Base-by-base conservation (phyloP, 495 filamentous ascomycete genomes). In the Tuber borchii region DNA sequence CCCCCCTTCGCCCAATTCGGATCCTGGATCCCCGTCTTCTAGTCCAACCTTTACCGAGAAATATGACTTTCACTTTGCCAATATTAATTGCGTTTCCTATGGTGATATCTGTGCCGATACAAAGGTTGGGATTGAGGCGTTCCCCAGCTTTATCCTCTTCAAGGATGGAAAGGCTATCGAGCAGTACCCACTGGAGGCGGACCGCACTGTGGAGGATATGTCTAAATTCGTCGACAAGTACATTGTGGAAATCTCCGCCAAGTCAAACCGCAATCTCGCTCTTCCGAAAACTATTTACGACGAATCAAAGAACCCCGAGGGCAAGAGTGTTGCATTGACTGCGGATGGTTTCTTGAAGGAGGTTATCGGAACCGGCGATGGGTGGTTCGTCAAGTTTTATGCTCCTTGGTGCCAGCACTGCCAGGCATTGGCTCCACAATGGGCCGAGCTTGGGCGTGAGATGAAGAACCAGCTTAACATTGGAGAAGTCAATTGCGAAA, bases 351-450 rank as follows among this genome's bases (percentile, higher is more conserved):
- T 99, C 86, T 91, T 95, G 83, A 91, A 88, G 72, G 85, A 90
- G 43, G 94, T 99, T 39, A 97, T 93, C 6, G 91, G 90, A 82
- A 93, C 94, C 0, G 90, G 91, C 69, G 94, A 98, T 69, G 91
- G 94, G 22, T 99, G 95, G 95, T 97, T 99, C 81, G 90, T 99
- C 85, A 98, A 99, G 83, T 98, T 99, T 83, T 98, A 97, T 84
- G 94, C 93, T 40, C 95, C 95, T 1, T 98, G 95, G 95, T 99
- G 95, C 83, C 89, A 89, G 75, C 95, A 99, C 84, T 99, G 95
- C 84, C 91, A 97, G 83, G 92, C 92, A 26, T 88, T 99, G 87
- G 92, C 91, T 34, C 93, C 96, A 16, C 93, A 90, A 80, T 99
- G 95, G 95, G 86, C 89, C 74, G 91, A 94, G 82, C 91, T 99